Base-by-base conservation (phyloP, 2,329 filamentous ascomycete genomes). In the Cordyceps pruinosa region DNA sequence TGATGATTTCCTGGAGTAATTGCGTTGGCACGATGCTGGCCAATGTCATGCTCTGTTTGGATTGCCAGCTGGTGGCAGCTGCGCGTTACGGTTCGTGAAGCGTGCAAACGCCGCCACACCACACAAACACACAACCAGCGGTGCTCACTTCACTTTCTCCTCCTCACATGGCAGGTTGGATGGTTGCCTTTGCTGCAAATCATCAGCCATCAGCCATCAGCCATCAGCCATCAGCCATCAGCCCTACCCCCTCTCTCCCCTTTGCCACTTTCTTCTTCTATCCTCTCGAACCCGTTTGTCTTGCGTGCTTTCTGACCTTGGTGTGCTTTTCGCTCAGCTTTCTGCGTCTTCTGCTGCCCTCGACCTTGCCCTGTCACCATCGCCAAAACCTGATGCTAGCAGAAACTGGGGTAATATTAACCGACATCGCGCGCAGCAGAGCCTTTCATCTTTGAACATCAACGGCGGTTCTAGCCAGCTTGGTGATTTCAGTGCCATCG, bases 321-420 rank as follows among this genome's bases (percentile, higher is more conserved):
- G 59, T 58, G 60, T 52, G 62, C 59, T 60, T 61, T 68, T 59
- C 60, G 70, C 73, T 69, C 75, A 94, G 85, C 78, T 93, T 60
- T 91, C 89, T 69, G 84, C 89, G 56, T 91, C 89, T 61, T 90
- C 88, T 64, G 85, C 88, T 68, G 87, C 90, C 54, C 80, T 92
- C 67, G 90, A 96, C 72, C 80, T 95, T 69, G 88, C 89, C 58
- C 80, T 86, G 59, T 84, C 85, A 50, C 84, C 85, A 60, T 85
- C 82, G 59, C 82, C 85, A 47, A 84, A 81, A 61, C 80, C 84
- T 58, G 85, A 90, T 61, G 66, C 69, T 53, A 74, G 77, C 73
- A 77, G 79, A 63, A 89, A 85, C 80, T 80, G 79, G 65, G 77
- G 65, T 61, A 66, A 78, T 64, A 80, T 86, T 70, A 80, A 80